Evolutionary conservation across 2,329 filamentous ascomycete species (phyloP), one percentile per base, ranked within the genome.

Genomic region (Capronia coronata): DNA sequence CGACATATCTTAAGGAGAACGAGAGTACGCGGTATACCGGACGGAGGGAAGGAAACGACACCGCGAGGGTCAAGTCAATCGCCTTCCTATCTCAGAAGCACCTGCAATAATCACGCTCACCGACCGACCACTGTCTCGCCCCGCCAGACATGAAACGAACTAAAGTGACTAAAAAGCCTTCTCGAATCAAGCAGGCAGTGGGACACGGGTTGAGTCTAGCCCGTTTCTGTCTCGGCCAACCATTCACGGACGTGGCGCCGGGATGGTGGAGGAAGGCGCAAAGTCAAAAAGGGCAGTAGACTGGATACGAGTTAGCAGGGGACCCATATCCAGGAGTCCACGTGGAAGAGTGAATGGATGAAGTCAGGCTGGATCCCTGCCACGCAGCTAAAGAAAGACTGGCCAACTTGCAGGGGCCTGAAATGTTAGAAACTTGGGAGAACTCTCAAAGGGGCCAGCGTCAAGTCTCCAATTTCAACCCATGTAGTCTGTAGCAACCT

Each of bases 311-410:
- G 9, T 19, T 19, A 37, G 14, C 16, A 37, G n/a, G 14, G 38
- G 21, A 13, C 3, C 21, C 11, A 14, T n/a, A 9, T 25, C 38
- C 47, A 46, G 51, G 51, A 44, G 43, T 47, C 51, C 51, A 54
- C 51, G 51, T 54, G 51, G 51, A 42, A 48, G 23, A 41, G 9
- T 7, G n/a, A 25, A 25, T 13, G 29, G 29, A 32, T 32, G 29
- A 10, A n/a, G 29, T 32, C 29, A 32, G 29, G n/a, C 13, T 32
- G 29, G 29, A 32, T n/a, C 29, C 29, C 29, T n/a, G n/a, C n/a
- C n/a, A n/a, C n/a, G n/a, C n/a, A n/a, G n/a, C n/a, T n/a, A n/a
- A n/a, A n/a, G n/a, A n/a, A n/a, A n/a, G n/a, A n/a, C n/a, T n/a
- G n/a, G n/a, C n/a, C n/a, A n/a, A n/a, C n/a, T n/a, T 27, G 25